Evolutionary conservation across 495 filamentous ascomycete genomes (phyloP), one percentile per base, ranked within the genome.

Genomic region (Hypomontagnella submonticulosa): DNA sequence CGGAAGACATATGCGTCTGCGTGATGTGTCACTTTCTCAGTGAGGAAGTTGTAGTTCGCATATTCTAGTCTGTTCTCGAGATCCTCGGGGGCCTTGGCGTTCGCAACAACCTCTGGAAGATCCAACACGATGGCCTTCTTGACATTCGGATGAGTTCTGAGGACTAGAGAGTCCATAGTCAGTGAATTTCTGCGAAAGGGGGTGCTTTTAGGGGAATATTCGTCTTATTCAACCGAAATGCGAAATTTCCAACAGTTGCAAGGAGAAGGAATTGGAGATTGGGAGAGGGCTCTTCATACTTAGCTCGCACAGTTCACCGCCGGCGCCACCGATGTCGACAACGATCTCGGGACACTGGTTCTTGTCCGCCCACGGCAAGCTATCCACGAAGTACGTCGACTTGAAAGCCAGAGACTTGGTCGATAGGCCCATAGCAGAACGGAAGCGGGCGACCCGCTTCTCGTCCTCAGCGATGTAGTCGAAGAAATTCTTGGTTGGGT

Each of bases 1-100:
- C 84, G 80, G 55, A 82, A 80, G 44, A 85, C 67, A 57, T 85
- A 86, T 3, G 75, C 70, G 32, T 82, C 78, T 9, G 84, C 84
- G 0, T 70, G 71, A 27, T 71, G 73, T 38, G 84, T 74, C 15
- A 81, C 78, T 63, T 84, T 81, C 56, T 74, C 69, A 0, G 74
- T 74, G 66, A 83, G 77, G 70, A 87, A 83, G 73, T 87, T 81
- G 61, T 87, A 83, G 6, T 70, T 72, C 46, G 72, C 60, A 53
- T 80, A 82, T n/a, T 51, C 63, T 10, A 85, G 71, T 13, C 75
- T 44, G 33, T 61, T 63, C 15, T 61, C 57, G 4, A 83, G 48
- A 1, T 80, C 80, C 13, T 62, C 72, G 0, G 77, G 72, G 2
- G 41, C 57, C 46, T 61, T 63, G 10, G 52, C 66, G 4, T 57